Percentiles rank a stretch among this genome's conserved stretches.
These are phyloP conservation scores for Phytophthora capsici DNA, from an alignment of 352 stramenopile species.

Conservation along the genomic window DNA sequence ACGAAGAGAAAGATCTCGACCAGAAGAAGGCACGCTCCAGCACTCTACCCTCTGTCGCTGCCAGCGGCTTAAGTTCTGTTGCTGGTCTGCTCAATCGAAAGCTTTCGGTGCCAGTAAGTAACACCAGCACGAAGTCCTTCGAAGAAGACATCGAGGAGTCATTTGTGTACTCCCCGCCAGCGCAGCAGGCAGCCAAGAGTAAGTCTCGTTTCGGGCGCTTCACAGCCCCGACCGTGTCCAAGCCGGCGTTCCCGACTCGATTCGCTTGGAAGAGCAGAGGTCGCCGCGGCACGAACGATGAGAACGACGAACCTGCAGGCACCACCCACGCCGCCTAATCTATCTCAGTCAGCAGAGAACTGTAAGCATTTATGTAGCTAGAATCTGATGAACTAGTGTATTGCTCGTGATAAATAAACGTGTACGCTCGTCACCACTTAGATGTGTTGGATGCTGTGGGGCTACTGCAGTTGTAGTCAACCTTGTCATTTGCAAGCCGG, in stretches of 20 bases:
- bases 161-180: slow-evolving; percentile 39
- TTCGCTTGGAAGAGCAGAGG: slow-evolving; percentile 59
- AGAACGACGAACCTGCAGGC: slow-evolving; percentile 10
- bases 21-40: slow-evolving; percentile 36
- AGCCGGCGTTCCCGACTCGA: slow-evolving; percentile 49
- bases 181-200: slow-evolving; percentile 41
- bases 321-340: slow-evolving; percentile 31
- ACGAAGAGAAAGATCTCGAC: slow-evolving; percentile 32
- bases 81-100: slow-evolving; percentile 40
- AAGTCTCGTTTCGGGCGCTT: slow-evolving; percentile 58
- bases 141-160: slow-evolving; percentile 47
- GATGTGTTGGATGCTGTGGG: slow-evolving; percentile 3
- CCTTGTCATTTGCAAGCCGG: slow-evolving; percentile 25
- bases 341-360: not conserved
- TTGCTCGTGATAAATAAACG: slow-evolving; percentile 28
- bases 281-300: slow-evolving; percentile 28
- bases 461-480: slow-evolving; percentile 13
- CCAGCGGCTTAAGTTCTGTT: slow-evolving; percentile 33
- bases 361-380: slow-evolving; percentile 28
- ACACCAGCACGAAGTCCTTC: slow-evolving; percentile 29
- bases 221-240: slow-evolving; percentile 40
- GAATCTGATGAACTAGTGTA: slow-evolving; percentile 15
- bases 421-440: slow-evolving; percentile 13
- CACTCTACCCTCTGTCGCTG: slow-evolving; percentile 28
- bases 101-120: slow-evolving; percentile 34